Conservation (phyloP, 1,284 basidiomycete species). For the Naganishia liquefaciens region DNA sequence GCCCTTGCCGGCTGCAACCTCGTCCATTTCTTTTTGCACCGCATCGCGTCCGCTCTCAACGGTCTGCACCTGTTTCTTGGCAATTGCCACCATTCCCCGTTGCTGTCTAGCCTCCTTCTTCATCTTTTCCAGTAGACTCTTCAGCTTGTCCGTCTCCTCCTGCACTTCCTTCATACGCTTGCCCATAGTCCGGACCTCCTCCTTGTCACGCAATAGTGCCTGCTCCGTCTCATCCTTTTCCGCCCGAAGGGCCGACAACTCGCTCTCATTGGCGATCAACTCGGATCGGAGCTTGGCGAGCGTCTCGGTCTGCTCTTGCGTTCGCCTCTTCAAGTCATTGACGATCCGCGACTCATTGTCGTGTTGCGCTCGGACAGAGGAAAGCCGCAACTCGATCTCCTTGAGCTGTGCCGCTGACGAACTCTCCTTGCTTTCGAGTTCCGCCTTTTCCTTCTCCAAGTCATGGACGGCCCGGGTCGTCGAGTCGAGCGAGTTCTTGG, state of each 20-base stretch:
- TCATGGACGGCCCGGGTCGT: constrained; percentile 60
- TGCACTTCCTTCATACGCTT: constrained; percentile 80
- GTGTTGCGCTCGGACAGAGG: constrained; percentile 63
- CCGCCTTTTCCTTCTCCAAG: constrained; percentile 45
- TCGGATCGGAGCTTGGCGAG: constrained; percentile 77
- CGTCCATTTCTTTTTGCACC: constrained; percentile 70
- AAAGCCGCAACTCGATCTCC: constrained; percentile 53
- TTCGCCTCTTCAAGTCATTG: constrained; percentile 70
- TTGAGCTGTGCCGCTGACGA: constrained; percentile 64
- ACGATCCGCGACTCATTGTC: constrained; percentile 81
- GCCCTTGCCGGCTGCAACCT: constrained; percentile 58
- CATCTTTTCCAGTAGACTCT: constrained; percentile 77
- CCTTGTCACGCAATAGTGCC: constrained; percentile 83
- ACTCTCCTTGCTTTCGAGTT: constrained; percentile 54
- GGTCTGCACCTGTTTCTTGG: constrained; percentile 86
- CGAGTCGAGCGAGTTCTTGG: constrained; percentile 78
- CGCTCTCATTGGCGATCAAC: constrained; percentile 86
- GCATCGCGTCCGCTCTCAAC: constrained; percentile 77
- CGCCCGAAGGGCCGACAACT: constrained; percentile 80
- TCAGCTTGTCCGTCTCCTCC: constrained; percentile 70
- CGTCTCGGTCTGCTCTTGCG: constrained; percentile 68
- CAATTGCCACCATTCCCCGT: constrained; percentile 90
- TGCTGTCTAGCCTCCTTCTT: constrained; percentile 95
- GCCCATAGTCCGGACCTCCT: constrained; percentile 85
- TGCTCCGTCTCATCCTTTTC: constrained; percentile 94